Conservation (phyloP, 2,329 filamentous ascomycete genomes). For the Botryotinia calthae region DNA sequence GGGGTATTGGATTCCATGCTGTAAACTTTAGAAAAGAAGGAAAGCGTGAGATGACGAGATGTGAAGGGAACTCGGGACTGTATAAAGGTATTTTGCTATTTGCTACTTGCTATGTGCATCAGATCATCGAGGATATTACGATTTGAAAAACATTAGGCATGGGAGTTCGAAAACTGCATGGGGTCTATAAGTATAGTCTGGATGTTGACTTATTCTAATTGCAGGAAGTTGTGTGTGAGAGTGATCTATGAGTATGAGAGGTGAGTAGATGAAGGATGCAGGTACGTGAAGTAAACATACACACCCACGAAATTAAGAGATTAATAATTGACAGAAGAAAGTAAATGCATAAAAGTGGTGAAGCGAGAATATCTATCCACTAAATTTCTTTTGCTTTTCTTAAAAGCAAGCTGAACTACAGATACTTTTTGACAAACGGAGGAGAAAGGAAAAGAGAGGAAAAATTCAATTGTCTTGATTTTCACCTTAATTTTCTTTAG, state of each 20-base stretch:
- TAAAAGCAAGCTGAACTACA: not conserved
- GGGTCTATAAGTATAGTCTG: not conserved
- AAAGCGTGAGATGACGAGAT: not conserved
- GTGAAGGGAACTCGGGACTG: not conserved
- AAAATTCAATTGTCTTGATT: not conserved
- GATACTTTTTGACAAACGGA: not conserved
- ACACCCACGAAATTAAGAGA: not conserved
- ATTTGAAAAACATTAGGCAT: not conserved
- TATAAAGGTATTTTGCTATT: not conserved
- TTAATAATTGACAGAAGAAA: not conserved
- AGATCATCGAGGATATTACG: not conserved
- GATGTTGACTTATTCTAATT: not conserved
- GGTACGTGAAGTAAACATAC: not conserved
- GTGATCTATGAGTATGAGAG: not conserved
- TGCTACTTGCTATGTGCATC: too few relatives aligned
- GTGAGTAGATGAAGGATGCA: not conserved
- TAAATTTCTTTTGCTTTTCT: too few relatives aligned
- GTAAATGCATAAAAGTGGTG: not conserved
- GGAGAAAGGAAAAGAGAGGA: not conserved
- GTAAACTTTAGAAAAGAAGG: not conserved
- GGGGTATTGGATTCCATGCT: not conserved
- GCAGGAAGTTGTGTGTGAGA: not conserved
- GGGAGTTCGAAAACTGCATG: not conserved
- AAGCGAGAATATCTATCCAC: not conserved
- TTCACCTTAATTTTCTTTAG: not conserved